Evolutionary conservation across 192 early-diverging fungal species (phyloP).

Genomic region (Paraglomus occultum): DNA sequence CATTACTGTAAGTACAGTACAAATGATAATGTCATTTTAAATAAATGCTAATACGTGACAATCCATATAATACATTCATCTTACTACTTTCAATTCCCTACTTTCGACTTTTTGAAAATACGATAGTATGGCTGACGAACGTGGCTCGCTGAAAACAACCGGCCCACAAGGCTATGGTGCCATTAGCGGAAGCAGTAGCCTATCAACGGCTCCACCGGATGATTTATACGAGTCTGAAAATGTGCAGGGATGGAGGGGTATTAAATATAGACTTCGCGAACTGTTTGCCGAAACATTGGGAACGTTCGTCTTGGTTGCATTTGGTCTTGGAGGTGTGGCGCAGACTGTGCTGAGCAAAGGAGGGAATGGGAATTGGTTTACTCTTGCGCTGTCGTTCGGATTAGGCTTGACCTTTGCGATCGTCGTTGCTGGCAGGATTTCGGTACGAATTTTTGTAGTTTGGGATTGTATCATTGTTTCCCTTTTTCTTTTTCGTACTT

Average conservation of each 20-base stretch:
- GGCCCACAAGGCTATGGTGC: too few relatives aligned
- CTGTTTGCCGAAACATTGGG: constrained; percentile 75
- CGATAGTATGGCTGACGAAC: too few relatives aligned
- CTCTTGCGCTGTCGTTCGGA: constrained; percentile 61
- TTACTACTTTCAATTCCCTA: too few relatives aligned
- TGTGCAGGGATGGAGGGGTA: neutral
- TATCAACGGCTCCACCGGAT: too few relatives aligned
- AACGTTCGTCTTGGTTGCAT: constrained; percentile 63
- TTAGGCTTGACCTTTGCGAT: constrained; percentile 64
- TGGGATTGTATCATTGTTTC: constrained; percentile 20
- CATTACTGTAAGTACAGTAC: too few relatives aligned
- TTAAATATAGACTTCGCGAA: constrained; percentile 42
- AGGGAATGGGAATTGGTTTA: constrained; percentile 40
- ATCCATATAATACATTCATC: too few relatives aligned
- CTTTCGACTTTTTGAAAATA: too few relatives aligned
- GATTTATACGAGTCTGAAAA: too few relatives aligned
- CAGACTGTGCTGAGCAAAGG: constrained; percentile 31
- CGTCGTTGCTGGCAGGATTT: constrained; percentile 60
- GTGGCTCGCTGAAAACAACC: too few relatives aligned
- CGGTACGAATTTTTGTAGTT: constrained; percentile 42
- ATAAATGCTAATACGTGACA: too few relatives aligned
- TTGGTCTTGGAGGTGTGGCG: constrained; percentile 68
- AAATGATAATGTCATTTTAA: too few relatives aligned
- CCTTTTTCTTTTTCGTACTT: constrained; percentile 8
- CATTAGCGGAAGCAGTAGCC: too few relatives aligned